Base-by-base conservation (phyloP, 2,329 filamentous ascomycete species). In the Pestalotiopsis sp. region DNA sequence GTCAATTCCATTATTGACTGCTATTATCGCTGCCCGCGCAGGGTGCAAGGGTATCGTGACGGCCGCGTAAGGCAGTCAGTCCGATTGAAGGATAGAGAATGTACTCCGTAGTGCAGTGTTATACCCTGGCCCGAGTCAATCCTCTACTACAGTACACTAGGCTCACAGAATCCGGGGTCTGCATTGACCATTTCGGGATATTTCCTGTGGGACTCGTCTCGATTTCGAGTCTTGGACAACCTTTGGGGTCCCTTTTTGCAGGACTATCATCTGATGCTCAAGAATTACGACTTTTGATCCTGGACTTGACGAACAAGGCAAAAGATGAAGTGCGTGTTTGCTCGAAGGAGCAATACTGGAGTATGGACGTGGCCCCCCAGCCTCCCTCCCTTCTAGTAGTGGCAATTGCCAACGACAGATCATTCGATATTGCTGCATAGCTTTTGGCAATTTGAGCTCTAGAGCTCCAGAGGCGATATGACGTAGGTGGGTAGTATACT, bases 141-240 rank as follows among this genome's bases (percentile, higher is more conserved):
- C 17, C 13, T 60, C 31, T 60, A n/a, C 23, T 36, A 56, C 17
- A 56, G 7, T 56, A 56, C 49, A 56, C 20, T 36, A 36, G 31
- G 31, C 31, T 36, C 31, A 36, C 2, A 31, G 52, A 49, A 60
- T 59, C 65, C 31, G 56, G 65, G 65, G 65, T 67, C 65, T 67
- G 65, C 65, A 60, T 59, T 67, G 65, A 41, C 65, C 56, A 27
- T 39, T 27, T 59, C 56, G 65, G 52, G 65, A 60, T 39, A 60
- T 45, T 39, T 38, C 25, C 23, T 39, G 57, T 59, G 11, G 13
- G 12, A 59, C 23, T 20, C 17, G 20, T 52, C 45, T 52, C 17
- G 17, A 52, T n/a, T 52, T n/a, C 45, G 17, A 52, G 17, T 52
- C 13, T 52, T 52, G 45, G 41, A 36, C 31, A 36, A 36, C 31